Conservation (phyloP, 352 stramenopile species). For the Globisporangium irregulare region DNA sequence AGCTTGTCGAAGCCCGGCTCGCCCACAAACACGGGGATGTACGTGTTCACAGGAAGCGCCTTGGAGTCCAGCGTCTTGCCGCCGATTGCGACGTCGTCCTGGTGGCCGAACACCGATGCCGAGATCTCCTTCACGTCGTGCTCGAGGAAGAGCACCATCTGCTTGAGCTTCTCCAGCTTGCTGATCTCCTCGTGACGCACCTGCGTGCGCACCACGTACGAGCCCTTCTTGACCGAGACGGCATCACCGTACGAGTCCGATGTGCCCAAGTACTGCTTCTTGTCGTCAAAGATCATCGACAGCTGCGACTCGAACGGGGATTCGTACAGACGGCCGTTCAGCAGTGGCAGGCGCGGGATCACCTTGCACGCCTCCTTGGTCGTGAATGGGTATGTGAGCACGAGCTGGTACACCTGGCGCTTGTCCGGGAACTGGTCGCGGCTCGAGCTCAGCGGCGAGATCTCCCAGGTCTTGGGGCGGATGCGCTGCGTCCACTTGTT, state of each 20-base stretch:
- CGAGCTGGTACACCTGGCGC: slow-evolving; percentile 86
- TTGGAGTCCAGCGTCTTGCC: slow-evolving; percentile 58
- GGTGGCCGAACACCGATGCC: slow-evolving; percentile 56
- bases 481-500: slow-evolving; percentile 85
- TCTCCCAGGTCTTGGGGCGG: slow-evolving; percentile 68
- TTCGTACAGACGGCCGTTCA: slow-evolving; percentile 92
- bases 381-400: slow-evolving; percentile 89
- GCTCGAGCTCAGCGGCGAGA: slow-evolving; percentile 70
- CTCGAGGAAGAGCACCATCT: slow-evolving; percentile 75
- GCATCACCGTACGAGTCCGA: slow-evolving; percentile 84
- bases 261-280: slow-evolving; percentile 89
- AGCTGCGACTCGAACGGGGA: slow-evolving; percentile 91
- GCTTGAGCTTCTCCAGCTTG: slow-evolving; percentile 80
- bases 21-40: slow-evolving; percentile 69
- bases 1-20: slow-evolving; percentile 76
- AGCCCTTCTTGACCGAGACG: slow-evolving; percentile 86
- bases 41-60: slow-evolving; percentile 44
- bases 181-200: slow-evolving; percentile 81
- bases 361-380: slow-evolving; percentile 86
- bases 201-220: slow-evolving; percentile 67
- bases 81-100: slow-evolving; percentile 57
- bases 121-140: slow-evolving; percentile 72
- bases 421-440: slow-evolving; percentile 85
- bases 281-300: slow-evolving; percentile 92
- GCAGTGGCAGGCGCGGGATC: slow-evolving; percentile 63